Conservation (phyloP, 1,139 yeast genomes). For the Arxiozyma heterogenica region DNA sequence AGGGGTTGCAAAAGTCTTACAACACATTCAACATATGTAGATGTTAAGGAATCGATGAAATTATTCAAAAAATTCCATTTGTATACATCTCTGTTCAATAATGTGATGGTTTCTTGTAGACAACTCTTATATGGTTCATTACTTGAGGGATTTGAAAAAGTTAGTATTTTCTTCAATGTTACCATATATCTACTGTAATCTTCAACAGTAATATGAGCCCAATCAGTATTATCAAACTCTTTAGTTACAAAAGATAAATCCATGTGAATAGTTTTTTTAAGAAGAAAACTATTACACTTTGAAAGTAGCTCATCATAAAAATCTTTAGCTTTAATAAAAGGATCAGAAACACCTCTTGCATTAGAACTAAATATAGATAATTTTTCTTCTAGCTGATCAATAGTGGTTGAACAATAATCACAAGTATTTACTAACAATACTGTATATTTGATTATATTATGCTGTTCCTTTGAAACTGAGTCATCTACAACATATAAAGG, state of each 20-base stretch:
- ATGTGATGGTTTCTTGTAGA: conserved; percentile 41
- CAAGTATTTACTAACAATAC: conserved; percentile 79
- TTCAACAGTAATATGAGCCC: conserved; percentile 58
- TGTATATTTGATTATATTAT: conserved; percentile 56
- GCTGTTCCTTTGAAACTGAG: conserved; percentile 33
- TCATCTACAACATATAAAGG: conserved; percentile 43
- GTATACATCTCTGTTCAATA: conserved; percentile 62
- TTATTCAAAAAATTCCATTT: conserved; percentile 68
- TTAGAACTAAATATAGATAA: conserved; percentile 43
- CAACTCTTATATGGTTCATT: conserved; percentile 9
- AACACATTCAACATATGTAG: conserved; percentile 50
- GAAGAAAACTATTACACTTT: conserved; percentile 47
- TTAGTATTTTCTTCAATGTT: conserved; percentile 45
- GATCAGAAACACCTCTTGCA: conserved; percentile 32
- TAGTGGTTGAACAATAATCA: conserved; percentile 75
- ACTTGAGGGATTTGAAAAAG: conserved; percentile 28
- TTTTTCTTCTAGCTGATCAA: conserved; percentile 64
- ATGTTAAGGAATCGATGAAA: conserved; percentile 55
- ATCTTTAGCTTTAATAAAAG: conserved; percentile 50
- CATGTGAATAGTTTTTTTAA: conserved; percentile 44
- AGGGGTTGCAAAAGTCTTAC: conserved; percentile 35
- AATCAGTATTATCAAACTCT: conserved; percentile 72
- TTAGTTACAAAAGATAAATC: conserved; percentile 73
- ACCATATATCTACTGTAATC: conserved; percentile 64
- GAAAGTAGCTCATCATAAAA: conserved; percentile 51